Base-by-base conservation (phyloP, 805 yeast genomes). In the Saturnispora serradocipensis region DNA sequence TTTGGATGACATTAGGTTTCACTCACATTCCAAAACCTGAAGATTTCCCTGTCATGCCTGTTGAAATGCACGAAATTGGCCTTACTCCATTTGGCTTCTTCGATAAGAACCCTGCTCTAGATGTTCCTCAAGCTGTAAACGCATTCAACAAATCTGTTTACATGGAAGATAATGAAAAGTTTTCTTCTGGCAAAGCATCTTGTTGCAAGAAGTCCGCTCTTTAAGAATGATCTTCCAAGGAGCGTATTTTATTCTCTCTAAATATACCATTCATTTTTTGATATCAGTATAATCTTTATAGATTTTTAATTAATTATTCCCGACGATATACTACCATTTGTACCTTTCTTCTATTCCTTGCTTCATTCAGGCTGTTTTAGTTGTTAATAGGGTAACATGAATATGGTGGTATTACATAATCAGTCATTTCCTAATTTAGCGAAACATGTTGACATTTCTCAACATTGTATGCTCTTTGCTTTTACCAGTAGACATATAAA, bases 1-100 rank as follows among this genome's bases (percentile, higher is more conserved):
- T 86, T 43, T 86, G 91, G 90, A 85, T 86, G 57, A 85, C 93
- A 45, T 66, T 86, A 64, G 89, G 88, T 27, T 77, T 86, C 71
- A 86, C 91, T 3, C 95, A 86, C 64, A 78, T 85, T 61, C 93
- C 93, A 60, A 77, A 87, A 62, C 81, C 83, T 36, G 95, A 86
- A 70, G 91, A 86, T 67, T 86, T 86, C 84, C 95, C 95, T 46
- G 90, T 86, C 49, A 86, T 86, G 95, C 90, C 93, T 34, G 86
- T 83, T 52, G 95, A 86, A 69, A 81, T 81, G 56, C 81, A 84
- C 71, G 79, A 75, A 60, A 81, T 85, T 59, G 74, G 78, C 53
- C 74, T 86, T 52, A 74, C 76, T 45, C 95, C 95, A 50, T 72
- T 77, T 59, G 85, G 86, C 52, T 86, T 86, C 78, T 86, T 85